phyloP scores from a whole-genome alignment of 768 basidiomycete genomes.

The Amanita exitialis region DNA sequence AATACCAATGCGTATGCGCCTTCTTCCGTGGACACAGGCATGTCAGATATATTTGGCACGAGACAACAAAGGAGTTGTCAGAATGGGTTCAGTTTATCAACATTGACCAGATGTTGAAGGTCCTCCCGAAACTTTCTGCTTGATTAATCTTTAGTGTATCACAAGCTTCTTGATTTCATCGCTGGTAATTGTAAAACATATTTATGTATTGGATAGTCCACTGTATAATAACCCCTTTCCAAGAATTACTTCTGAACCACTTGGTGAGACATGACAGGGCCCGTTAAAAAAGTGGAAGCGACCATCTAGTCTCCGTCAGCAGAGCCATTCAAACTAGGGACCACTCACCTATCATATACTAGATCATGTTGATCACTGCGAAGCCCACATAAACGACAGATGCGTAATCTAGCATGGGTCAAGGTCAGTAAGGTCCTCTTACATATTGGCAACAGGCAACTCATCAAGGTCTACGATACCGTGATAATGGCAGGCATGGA shows the following conservation, averaged over 20 bases:
- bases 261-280: constrained; percentile 19
- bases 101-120: constrained; percentile 73
- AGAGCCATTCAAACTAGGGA: neutral
- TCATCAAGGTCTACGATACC: constrained; percentile 38
- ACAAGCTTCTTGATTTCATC: neutral
- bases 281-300: constrained; percentile 32
- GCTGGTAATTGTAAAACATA: neutral
- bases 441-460: constrained; percentile 15
- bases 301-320: constrained; percentile 23
- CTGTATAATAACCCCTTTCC: neutral
- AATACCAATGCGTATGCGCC: constrained; percentile 69
- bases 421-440: neutral
- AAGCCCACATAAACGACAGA: constrained; percentile 61
- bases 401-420: constrained; percentile 42
- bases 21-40: constrained; percentile 63
- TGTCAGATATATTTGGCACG: constrained; percentile 65
- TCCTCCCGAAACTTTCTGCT: constrained; percentile 65
- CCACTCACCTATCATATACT: constrained; percentile 49
- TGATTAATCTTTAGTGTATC: neutral
- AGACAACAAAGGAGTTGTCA: constrained; percentile 55
- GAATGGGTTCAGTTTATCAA: constrained; percentile 81
- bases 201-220: neutral
- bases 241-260: neutral
- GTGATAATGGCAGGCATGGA: constrained; percentile 60
- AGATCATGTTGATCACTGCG: constrained; percentile 41